phyloP scores from a whole-genome alignment of 2,329 filamentous ascomycete genomes.

The Fusarium xyrophilum region DNA sequence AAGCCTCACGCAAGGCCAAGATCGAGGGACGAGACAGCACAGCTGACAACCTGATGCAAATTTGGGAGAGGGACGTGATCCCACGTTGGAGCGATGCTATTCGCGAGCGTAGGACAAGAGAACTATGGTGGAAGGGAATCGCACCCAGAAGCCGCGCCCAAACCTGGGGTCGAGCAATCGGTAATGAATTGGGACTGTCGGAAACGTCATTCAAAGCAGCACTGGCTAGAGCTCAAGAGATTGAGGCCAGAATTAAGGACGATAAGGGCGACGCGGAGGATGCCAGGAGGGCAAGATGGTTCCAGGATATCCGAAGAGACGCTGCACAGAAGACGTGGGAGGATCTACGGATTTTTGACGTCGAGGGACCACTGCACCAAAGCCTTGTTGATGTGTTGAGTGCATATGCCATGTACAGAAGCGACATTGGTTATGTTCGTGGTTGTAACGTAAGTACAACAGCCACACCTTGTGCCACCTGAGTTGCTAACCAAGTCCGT shows the following conservation, averaged over 20 bases:
- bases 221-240: slow-evolving; percentile 68
- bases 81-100: slow-evolving; percentile 78
- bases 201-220: slow-evolving; percentile 74
- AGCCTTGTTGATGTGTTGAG: slow-evolving; percentile 74
- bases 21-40: slow-evolving; percentile 62
- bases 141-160: slow-evolving; percentile 72
- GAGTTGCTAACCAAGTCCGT: slow-evolving; percentile 28
- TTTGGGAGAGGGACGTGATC: slow-evolving; percentile 80
- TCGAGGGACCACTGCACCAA: slow-evolving; percentile 69
- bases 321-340: slow-evolving; percentile 70
- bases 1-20: slow-evolving; percentile 59
- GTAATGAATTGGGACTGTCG: slow-evolving; percentile 74
- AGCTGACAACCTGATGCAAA: slow-evolving; percentile 61
- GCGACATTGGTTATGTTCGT: slow-evolving; percentile 78
- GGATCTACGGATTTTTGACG: slow-evolving; percentile 75
- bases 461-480: slow-evolving; percentile 5
- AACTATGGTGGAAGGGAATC: slow-evolving; percentile 84
- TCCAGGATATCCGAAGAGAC: slow-evolving; percentile 69
- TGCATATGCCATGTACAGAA: slow-evolving; percentile 82
- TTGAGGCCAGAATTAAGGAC: slow-evolving; percentile 63
- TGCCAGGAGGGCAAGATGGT: slow-evolving; percentile 63
- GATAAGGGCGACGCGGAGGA: slow-evolving; percentile 62
- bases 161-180: slow-evolving; percentile 75
- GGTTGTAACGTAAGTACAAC: slow-evolving; percentile 72
- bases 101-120: slow-evolving; percentile 70